Conservation (phyloP, 2,329 filamentous ascomycete species). For the Malbranchea cinnamomea region DNA sequence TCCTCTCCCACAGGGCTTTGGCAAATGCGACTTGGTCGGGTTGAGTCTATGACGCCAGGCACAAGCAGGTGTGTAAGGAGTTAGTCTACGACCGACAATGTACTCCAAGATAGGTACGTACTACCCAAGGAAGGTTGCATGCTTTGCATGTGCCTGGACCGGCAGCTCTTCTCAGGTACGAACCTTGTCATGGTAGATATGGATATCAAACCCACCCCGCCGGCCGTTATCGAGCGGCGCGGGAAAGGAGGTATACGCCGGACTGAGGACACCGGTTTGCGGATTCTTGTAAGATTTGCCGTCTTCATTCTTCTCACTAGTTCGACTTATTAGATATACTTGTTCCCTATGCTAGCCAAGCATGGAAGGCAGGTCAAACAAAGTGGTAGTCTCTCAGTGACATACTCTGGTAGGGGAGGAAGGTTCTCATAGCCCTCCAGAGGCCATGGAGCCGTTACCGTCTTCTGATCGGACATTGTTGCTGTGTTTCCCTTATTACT, state of each 20-base stretch:
- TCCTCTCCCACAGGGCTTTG: conserved; percentile 57
- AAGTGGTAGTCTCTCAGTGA: conserved; percentile 5
- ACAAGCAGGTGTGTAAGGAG: too few relatives aligned
- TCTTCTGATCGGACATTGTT: conserved; percentile 35
- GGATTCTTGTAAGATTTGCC: conserved; percentile 66
- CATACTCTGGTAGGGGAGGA: conserved; percentile 32
- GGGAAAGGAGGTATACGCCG: conserved; percentile 53
- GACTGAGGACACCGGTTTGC: conserved; percentile 43
- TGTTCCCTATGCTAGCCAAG: not conserved
- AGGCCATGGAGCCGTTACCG: conserved; percentile 41
- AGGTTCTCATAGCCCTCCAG: conserved; percentile 36
- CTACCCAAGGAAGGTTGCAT: too few relatives aligned
- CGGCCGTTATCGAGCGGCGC: conserved; percentile 50
- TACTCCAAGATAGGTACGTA: too few relatives aligned
- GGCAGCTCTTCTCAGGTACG: conserved; percentile 2
- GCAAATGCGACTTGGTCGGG: conserved; percentile 52
- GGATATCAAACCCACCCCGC: conserved; percentile 67
- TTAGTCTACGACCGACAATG: too few relatives aligned
- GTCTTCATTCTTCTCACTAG: conserved; percentile 48
- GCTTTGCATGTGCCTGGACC: too few relatives aligned
- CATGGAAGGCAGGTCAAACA: not conserved
- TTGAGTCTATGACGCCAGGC: conserved; percentile 41
- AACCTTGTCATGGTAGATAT: conserved; percentile 64
- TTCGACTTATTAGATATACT: not conserved
- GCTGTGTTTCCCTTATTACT: too few relatives aligned